Evolutionary conservation across 169 alveolate genomes (phyloP).

Genomic region (Cryptosporidium felis): DNA sequence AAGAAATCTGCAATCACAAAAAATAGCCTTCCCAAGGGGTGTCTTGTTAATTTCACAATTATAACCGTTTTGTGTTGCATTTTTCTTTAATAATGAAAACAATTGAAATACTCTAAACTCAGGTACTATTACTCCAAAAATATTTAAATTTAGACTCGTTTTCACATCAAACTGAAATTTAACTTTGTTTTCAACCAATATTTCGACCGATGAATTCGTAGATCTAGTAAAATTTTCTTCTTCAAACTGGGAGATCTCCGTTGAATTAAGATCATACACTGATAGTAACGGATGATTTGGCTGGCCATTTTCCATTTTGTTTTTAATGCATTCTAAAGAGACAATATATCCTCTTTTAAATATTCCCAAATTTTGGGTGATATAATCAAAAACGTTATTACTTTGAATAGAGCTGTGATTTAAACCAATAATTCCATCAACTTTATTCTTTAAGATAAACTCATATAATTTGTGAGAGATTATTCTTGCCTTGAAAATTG

Average conservation of each 20-base stretch:
- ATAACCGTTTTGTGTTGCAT: not conserved
- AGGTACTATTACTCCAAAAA: constrained; percentile 29
- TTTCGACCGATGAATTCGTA: not conserved
- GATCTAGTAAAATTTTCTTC: not conserved
- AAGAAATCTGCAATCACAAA: constrained; percentile 34
- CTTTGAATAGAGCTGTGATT: constrained; percentile 20
- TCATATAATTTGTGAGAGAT: not conserved
- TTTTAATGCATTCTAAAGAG: not conserved
- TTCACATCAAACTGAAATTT: not conserved
- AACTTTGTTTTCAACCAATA: not conserved
- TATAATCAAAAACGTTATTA: not conserved
- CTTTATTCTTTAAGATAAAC: not conserved
- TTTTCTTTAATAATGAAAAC: not conserved
- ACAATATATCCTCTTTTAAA: not conserved
- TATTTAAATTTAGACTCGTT: not conserved
- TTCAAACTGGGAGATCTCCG: not conserved
- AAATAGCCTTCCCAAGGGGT: not conserved
- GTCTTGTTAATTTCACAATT: not conserved
- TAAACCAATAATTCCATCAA: constrained; percentile 43
- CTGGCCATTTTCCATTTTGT: not conserved
- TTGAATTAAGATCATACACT: not conserved
- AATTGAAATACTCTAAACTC: constrained; percentile 19
- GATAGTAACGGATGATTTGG: not conserved
- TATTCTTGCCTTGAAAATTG: not conserved
- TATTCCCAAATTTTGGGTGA: not conserved